Evolutionary conservation across 305 asterid genomes (phyloP), one percentile per base, ranked within the genome.

Genomic region (Fraxinus baroniana): DNA sequence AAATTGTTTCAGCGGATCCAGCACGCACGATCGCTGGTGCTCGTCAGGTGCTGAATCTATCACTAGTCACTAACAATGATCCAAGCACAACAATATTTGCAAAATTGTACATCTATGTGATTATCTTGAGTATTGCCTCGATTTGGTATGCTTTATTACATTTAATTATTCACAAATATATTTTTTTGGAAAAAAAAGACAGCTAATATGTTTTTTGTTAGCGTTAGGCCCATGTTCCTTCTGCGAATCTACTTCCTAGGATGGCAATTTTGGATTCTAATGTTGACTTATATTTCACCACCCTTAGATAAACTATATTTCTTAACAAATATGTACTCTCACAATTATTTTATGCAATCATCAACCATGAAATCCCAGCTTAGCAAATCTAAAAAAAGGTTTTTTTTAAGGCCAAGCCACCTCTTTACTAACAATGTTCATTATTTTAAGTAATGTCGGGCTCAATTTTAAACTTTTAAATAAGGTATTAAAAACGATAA

Each of bases 211-310:
- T 79, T 2, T 28, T 26, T 82, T 72, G 4, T 79, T 36, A 84
- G 78, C 26, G 77, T 71, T 76, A 81, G 74, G 60, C 82, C 78
- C 87, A 84, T 74, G 80, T 79, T 82, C 78, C 77, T 32, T 83
- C 39, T 46, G 7, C 2, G 41, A 36, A 36, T 7, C 41, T 36
- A 71, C 49, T 79, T 76, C 82, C 62, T 76, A 83, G 75, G 44
- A 46, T 76, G 78, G 32, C 86, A 78, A 74, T 72, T 76, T 78
- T 68, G n/a, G 84, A 85, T 85, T 78, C 86, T 79, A 71, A 60
- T 44, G 83, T 81, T 85, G 86, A 78, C 88, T 81, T 77, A 79
- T 22, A 33, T 79, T 70, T 84, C 37, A 52, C 75, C 79, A 80
- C 71, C 32, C 83, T 20, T 73, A 24, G 33, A 64, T 64, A 24